Evolutionary conservation across 257 asterid species (phyloP), one percentile per base, ranked within the genome.

Genomic region (Solanum neorickii): DNA sequence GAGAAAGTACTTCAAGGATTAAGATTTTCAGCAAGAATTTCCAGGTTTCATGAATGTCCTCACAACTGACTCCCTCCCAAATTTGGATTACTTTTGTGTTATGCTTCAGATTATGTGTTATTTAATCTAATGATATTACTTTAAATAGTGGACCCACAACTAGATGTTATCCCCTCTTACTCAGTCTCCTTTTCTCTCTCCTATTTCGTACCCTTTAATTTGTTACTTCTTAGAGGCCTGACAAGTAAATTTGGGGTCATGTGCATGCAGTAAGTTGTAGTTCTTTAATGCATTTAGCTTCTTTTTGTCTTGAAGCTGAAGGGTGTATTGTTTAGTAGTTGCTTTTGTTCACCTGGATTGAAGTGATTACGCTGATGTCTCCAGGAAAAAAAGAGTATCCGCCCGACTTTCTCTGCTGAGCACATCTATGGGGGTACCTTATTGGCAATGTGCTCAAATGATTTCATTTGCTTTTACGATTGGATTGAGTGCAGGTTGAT

Each of bases 301-400:
- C 84, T 80, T 42, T 80, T 80, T 7, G 29, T 47, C 84, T 49
- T 47, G 66, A 47, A 47, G 27, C 68, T 18, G 84, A 80, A 27
- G 44, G 44, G 68, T 69, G 69, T 35, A 49, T 20, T 85, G 82
- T 37, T 49, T 69, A 46, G 56, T 68, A 85, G 82, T 85, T 68
- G 70, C 69, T 85, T 47, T 85, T 85, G 29, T 47, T 47, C 84
- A 80, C 39, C 42, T 80, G 84, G 68, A 20, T 80, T 46, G 33
- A 80, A 16, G 84, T 77, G 87, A 60, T 65, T 77, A 83, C 88
- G 87, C n/a, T 76, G 62, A 73, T 90, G 78, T 89, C 87, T 94
- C 83, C 97, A 96, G 99, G 99, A 95, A 92, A 96, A 94, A 94
- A 96, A 95, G 94, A 96, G 97, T 90, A 94, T 96, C 87, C 98